Evolutionary conservation across 805 yeast genomes (phyloP).

Genomic region (Yamadazyma phyllophila): DNA sequence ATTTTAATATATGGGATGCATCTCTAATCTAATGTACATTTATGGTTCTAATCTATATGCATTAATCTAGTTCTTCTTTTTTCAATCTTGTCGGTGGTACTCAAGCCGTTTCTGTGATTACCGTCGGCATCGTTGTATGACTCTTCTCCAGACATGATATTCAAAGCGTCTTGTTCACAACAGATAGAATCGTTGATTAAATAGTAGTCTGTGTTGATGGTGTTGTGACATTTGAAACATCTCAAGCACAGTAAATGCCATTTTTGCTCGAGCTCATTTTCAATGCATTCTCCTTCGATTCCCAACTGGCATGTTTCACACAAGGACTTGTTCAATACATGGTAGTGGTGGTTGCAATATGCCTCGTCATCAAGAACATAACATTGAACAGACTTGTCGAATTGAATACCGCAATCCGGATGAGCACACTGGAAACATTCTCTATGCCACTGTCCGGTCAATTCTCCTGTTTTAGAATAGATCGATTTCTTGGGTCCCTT

Average conservation of each 20-base stretch:
- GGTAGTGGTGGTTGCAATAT: conserved; percentile 78
- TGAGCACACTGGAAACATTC: conserved; percentile 72
- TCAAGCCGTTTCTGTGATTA: conserved; percentile 19
- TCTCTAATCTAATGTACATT: conserved; percentile 2
- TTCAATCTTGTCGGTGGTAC: conserved; percentile 35
- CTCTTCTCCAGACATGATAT: conserved; percentile 24
- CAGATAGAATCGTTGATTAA: conserved; percentile 46
- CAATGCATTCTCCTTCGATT: conserved; percentile 89
- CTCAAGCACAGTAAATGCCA: conserved; percentile 75
- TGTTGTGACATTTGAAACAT: conserved; percentile 58
- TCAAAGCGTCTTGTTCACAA: conserved; percentile 49
- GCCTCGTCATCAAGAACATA: conserved; percentile 80
- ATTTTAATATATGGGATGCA: too few species aligned
- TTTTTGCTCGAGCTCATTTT: conserved; percentile 64
- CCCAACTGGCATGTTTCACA: conserved; percentile 72
- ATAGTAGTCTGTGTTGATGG: conserved; percentile 55
- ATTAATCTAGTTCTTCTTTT: conserved; percentile 43
- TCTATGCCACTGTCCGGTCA: conserved; percentile 93
- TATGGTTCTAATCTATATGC: conserved; percentile 16
- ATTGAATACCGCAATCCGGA: conserved; percentile 51
- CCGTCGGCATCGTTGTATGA: conserved; percentile 22
- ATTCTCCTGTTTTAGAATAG: conserved; percentile 79
- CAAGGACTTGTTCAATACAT: conserved; percentile 67
- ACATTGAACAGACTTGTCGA: conserved; percentile 61
- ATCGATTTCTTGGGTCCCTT: conserved; percentile 55